Conservation (phyloP, 1,139 yeast species). For the Suhomyces ambrosiae region DNA sequence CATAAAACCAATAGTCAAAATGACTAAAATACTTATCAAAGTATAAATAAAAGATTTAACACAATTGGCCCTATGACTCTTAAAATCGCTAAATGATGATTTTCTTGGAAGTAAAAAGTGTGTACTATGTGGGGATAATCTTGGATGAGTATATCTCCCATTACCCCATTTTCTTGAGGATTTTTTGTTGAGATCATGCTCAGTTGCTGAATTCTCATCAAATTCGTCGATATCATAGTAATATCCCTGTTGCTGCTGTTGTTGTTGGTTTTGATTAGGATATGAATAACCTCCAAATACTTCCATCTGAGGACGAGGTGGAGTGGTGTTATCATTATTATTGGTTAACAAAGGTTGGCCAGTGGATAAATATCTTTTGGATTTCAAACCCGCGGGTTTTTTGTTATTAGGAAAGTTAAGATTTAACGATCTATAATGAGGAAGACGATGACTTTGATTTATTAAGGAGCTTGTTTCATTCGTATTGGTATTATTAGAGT, state of each 20-base stretch:
- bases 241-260: slow-evolving; percentile 27
- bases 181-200: slow-evolving; percentile 9
- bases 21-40: slow-evolving; percentile 50
- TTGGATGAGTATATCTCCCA: slow-evolving; percentile 20
- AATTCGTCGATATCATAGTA: slow-evolving; percentile 47
- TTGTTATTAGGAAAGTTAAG: slow-evolving; percentile 34
- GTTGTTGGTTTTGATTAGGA: slow-evolving; percentile 34
- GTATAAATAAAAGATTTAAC: slow-evolving; percentile 59
- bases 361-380: slow-evolving; percentile 42
- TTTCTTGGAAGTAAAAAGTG: slow-evolving; percentile 37
- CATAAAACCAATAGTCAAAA: slow-evolving; percentile 72
- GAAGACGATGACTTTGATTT: slow-evolving; percentile 35
- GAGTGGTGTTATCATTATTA: slow-evolving; percentile 8
- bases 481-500: slow-evolving; percentile 27
- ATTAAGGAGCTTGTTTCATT: slow-evolving; percentile 40
- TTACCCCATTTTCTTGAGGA: slow-evolving; percentile 13
- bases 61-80: slow-evolving; percentile 35
- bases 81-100: slow-evolving; percentile 13
- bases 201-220: slow-evolving; percentile 34
- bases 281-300: slow-evolving; percentile 61
- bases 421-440: slow-evolving; percentile 48
- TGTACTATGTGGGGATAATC: slow-evolving; percentile 19
- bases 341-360: slow-evolving; percentile 26
- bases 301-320: slow-evolving; percentile 19
- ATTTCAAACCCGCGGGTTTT: slow-evolving; percentile 27